phyloP scores from a whole-genome alignment of 2,329 filamentous ascomycete genomes.

The Fusarium protoensiforme region DNA sequence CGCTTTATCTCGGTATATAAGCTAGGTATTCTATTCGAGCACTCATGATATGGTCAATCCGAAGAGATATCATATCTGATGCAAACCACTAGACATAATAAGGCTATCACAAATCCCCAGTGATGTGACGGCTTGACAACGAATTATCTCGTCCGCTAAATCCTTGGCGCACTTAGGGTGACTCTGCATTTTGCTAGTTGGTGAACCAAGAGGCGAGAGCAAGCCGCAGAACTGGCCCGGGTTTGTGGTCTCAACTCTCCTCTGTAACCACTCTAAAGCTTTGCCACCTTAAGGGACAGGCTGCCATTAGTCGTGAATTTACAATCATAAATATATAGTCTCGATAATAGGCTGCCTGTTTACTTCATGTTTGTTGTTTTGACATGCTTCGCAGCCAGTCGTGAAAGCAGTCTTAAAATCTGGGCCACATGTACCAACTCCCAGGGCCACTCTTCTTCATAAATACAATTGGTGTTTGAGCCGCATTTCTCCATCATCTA shows the following conservation, averaged over 20 bases:
- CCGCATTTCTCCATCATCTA: background rate
- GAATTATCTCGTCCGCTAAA: background rate
- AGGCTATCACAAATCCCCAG: background rate
- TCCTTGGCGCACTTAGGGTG: background rate
- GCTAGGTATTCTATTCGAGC: too few species aligned
- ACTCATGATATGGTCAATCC: background rate
- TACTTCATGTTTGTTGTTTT: background rate
- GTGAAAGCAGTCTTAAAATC: background rate
- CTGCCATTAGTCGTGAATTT: background rate
- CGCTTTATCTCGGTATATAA: too few species aligned
- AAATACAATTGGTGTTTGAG: background rate
- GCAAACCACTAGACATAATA: background rate
- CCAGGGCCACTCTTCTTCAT: background rate
- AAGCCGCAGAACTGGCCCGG: background rate
- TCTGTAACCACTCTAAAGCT: background rate
- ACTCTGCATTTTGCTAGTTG: background rate
- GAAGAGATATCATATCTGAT: background rate
- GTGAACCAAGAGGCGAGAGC: background rate
- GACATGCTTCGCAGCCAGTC: background rate
- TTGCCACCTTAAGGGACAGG: background rate
- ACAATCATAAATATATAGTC: fast-evolving
- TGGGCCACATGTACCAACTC: background rate
- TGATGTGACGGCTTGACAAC: background rate
- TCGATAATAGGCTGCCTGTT: background rate
- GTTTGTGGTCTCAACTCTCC: background rate